phyloP scores from a whole-genome alignment of 495 filamentous ascomycete species.

The Aspergillus avenaceus region DNA sequence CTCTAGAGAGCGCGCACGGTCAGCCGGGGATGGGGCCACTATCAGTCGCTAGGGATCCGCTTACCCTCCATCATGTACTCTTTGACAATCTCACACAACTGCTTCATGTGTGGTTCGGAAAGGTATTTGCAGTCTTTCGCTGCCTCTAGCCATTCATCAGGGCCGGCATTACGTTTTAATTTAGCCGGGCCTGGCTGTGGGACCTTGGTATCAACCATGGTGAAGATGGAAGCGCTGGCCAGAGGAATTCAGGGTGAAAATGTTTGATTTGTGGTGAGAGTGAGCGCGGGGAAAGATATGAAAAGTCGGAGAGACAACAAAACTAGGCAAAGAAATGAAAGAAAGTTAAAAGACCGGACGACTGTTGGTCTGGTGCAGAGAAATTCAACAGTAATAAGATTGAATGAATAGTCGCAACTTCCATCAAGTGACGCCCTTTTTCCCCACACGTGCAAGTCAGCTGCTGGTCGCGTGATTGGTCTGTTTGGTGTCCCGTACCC shows the following conservation, averaged over 20 bases:
- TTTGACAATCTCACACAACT: constrained; percentile 97
- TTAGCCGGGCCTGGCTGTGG: constrained; percentile 89
- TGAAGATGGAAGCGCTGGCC: constrained; percentile 7
- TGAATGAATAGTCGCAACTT: background rate
- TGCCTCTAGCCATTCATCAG: constrained; percentile 94
- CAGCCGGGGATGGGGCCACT: background rate
- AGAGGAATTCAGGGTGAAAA: constrained; percentile 6
- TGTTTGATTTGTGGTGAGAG: background rate
- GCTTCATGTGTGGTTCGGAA: constrained; percentile 94
- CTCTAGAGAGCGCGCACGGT: constrained; percentile 48
- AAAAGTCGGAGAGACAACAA: too few relatives aligned
- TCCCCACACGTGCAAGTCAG: constrained; percentile 11
- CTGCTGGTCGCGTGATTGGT: constrained; percentile 13
- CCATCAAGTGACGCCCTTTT: constrained; percentile 1
- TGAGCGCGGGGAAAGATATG: background rate
- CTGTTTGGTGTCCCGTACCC: constrained; percentile 6
- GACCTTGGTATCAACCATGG: constrained; percentile 54
- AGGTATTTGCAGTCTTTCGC: constrained; percentile 97
- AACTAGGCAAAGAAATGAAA: background rate
- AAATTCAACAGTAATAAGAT: too few relatives aligned
- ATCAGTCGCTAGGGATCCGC: constrained; percentile 11
- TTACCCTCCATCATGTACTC: constrained; percentile 95
- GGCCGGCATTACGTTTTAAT: constrained; percentile 71
- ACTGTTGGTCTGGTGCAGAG: background rate
- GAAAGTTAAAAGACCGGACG: background rate